Conservation (phyloP, 176 grass and related monocot genomes). For the Carex kokanica region DNA sequence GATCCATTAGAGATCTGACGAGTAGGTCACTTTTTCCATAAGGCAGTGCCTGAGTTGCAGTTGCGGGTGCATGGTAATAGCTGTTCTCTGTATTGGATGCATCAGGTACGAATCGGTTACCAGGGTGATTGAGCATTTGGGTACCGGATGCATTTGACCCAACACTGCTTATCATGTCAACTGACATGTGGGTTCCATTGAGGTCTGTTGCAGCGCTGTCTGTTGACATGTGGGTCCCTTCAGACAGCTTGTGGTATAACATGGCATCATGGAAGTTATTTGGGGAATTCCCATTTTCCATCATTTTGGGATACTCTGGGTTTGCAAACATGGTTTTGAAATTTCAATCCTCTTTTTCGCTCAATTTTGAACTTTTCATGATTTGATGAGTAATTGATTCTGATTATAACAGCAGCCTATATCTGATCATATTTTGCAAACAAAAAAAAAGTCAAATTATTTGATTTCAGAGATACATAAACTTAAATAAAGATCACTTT, state of each 20-base stretch:
- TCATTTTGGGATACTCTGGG: constrained; percentile 49
- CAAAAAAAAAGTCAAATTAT: neutral
- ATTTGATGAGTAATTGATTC: constrained; percentile 8
- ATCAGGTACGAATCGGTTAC: constrained; percentile 36
- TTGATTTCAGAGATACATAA: neutral
- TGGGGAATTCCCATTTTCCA: constrained; percentile 47
- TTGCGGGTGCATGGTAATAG: constrained; percentile 25
- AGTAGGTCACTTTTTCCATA: constrained; percentile 40
- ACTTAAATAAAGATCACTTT: neutral
- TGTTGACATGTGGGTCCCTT: constrained; percentile 69
- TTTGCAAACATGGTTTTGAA: constrained; percentile 45
- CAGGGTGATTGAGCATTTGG: constrained; percentile 58
- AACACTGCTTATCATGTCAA: constrained; percentile 56
- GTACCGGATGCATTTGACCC: constrained; percentile 61
- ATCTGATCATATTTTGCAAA: neutral
- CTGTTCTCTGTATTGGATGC: constrained; percentile 42
- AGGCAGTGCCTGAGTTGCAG: neutral
- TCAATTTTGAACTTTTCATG: constrained; percentile 27
- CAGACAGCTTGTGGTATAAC: constrained; percentile 47
- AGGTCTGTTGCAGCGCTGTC: constrained; percentile 37
- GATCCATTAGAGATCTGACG: constrained; percentile 54
- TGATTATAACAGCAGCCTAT: neutral
- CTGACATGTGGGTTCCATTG: constrained; percentile 46
- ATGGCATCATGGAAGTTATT: constrained; percentile 54
- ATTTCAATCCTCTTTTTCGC: neutral